These are phyloP conservation scores for Didymella arachidicola DNA, from an alignment of 2,329 filamentous ascomycete species.

Conservation along the genomic window DNA sequence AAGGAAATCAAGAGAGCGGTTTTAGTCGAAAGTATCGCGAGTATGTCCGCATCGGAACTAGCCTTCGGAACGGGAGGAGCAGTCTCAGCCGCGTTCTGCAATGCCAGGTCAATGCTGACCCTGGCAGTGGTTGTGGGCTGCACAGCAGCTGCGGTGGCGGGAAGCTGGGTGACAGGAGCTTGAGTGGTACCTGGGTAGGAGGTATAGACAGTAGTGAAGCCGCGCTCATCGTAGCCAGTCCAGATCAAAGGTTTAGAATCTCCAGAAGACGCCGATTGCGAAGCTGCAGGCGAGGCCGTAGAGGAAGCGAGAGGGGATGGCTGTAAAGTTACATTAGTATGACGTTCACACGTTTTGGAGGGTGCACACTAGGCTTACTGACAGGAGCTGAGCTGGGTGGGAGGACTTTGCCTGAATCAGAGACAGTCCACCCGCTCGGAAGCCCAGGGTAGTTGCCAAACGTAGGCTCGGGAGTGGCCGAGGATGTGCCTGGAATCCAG, in stretches of 20 bases:
- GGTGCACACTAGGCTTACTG: constrained; percentile 61
- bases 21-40: not conserved
- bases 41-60: not conserved
- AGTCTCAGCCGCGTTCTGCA: constrained; percentile 21
- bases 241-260: constrained; percentile 48
- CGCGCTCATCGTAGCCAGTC: constrained; percentile 58
- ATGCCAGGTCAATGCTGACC: constrained; percentile 1
- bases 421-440: constrained; percentile 83
- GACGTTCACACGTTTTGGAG: constrained; percentile 3
- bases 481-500: constrained; percentile 67
- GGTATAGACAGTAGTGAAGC: constrained; percentile 59
- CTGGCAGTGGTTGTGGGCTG: constrained; percentile 12
- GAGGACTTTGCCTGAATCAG: constrained; percentile 78
- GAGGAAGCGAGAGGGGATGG: constrained; percentile 61
- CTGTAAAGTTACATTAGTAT: constrained; percentile 47
- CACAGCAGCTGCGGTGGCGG: constrained; percentile 7
- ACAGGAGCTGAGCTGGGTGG: constrained; percentile 73
- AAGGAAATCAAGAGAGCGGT: not conserved
- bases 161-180: constrained; percentile 13
- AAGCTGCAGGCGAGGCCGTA: constrained; percentile 59
- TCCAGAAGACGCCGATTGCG: constrained; percentile 40
- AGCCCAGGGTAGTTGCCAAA: constrained; percentile 64
- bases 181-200: constrained; percentile 27
- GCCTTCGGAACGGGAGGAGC: constrained; percentile 17
- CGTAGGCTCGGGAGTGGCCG: constrained; percentile 57